These are phyloP conservation scores for Sclerotinia glacialis DNA, from an alignment of 2,329 filamentous ascomycete species.

Conservation along the genomic window DNA sequence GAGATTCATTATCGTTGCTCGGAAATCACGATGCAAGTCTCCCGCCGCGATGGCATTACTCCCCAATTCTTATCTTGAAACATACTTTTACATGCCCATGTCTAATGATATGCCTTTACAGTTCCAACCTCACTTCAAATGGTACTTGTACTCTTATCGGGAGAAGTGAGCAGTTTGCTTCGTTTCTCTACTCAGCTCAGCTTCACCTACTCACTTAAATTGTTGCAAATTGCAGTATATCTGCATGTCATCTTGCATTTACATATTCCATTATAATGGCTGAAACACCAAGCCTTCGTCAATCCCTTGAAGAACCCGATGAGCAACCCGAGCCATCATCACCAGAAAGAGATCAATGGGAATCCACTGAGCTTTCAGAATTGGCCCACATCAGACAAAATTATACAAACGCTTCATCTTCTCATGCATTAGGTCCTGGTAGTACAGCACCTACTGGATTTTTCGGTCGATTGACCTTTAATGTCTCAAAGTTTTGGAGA, in stretches of 20 bases:
- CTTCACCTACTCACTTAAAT: not conserved
- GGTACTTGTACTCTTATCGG: conserved; percentile 4
- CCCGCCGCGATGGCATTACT: conserved; percentile 3
- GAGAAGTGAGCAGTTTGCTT: not conserved
- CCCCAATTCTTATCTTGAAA: not conserved
- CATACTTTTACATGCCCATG: not conserved
- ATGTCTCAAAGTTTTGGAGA: conserved; percentile 46
- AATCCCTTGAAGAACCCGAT: conserved; percentile 20
- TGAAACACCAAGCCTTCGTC: conserved; percentile 14
- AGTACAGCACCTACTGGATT: conserved; percentile 23
- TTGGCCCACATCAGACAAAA: conserved; percentile 31
- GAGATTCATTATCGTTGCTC: not conserved
- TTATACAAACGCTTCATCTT: conserved; percentile 31
- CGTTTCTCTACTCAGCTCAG: not conserved
- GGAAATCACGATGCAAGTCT: not conserved
- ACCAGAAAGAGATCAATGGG: conserved; percentile 30
- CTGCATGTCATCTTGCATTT: conserved; percentile 7
- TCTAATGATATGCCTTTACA: not conserved
- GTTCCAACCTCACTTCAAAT: not conserved
- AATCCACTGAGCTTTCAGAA: conserved; percentile 32
- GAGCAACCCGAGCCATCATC: conserved; percentile 11
- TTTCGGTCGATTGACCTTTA: conserved; percentile 28
- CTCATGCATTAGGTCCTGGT: conserved; percentile 12
- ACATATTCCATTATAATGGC: conserved; percentile 11
- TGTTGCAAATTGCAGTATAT: not conserved